phyloP scores from a whole-genome alignment of 495 filamentous ascomycete genomes.

The Penicillium ochrochloron region DNA sequence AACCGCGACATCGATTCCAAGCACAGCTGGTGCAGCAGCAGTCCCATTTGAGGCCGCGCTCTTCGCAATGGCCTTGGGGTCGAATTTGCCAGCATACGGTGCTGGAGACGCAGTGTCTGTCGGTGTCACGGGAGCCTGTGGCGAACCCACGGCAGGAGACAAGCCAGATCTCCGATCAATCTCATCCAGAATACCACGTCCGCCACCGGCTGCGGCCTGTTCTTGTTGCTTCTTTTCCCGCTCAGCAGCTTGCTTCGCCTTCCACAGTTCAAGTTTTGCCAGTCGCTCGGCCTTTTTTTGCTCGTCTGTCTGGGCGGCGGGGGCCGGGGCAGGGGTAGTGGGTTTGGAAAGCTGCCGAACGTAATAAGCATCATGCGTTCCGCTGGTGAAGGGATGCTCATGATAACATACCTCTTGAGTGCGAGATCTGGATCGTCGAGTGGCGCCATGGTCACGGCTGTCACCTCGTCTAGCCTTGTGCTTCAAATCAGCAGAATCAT shows the following conservation, averaged over 20 bases:
- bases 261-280: slow-evolving; percentile 89
- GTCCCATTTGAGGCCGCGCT: slow-evolving; percentile 53
- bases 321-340: slow-evolving; percentile 50
- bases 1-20: slow-evolving; percentile 66
- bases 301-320: slow-evolving; percentile 66
- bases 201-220: slow-evolving; percentile 60
- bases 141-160: slow-evolving; percentile 57
- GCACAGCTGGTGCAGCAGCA: slow-evolving; percentile 44
- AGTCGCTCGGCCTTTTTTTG: slow-evolving; percentile 84
- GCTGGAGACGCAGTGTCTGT: slow-evolving; percentile 48
- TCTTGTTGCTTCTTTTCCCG: slow-evolving; percentile 77
- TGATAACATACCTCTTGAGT: slow-evolving; percentile 57
- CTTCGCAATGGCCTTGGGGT: slow-evolving; percentile 84
- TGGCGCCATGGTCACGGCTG: slow-evolving; percentile 58
- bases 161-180: slow-evolving; percentile 73
- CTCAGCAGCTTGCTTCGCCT: slow-evolving; percentile 81
- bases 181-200: slow-evolving; percentile 70
- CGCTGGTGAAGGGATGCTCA: background rate
- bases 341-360: slow-evolving; percentile 44
- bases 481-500: slow-evolving; percentile 77
- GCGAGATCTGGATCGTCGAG: slow-evolving; percentile 47
- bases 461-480: slow-evolving; percentile 71
- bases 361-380: slow-evolving; percentile 10
- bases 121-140: slow-evolving; percentile 58
- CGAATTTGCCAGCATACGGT: slow-evolving; percentile 80